Base-by-base conservation (phyloP, 345 rosid genomes). In the Mercurialis annua region DNA sequence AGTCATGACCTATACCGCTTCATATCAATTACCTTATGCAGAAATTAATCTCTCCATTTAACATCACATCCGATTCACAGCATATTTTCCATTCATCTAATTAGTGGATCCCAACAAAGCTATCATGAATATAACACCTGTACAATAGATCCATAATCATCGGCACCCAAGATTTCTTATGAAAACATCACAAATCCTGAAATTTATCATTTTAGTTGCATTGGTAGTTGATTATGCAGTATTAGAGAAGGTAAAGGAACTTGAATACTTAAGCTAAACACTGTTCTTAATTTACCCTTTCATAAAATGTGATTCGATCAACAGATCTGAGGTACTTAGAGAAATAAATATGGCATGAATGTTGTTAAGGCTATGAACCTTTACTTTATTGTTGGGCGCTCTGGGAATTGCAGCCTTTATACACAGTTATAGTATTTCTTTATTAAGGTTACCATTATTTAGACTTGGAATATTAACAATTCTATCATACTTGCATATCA, bases 381-480 rank as follows among this genome's bases (percentile, higher is more conserved):
- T 43, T 18, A 16, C 20, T 7, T 30, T 6, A 58, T 31, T 46
- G 55, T n/a, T 46, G 40, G 30, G 30, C 29, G 20, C 23, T 14
- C 27, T 8, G 10, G 11, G 11, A 4, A 40, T 40, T 40, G 44
- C 44, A 36, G 10, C 29, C 7, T 26, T 60, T 69, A 26, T 50
- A 29, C 9, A 18, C 5, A 42, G 42, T 12, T 17, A 18, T 46
- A 34, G 43, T 10, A 43, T 26, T 27, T 31, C 18, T 12, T 46
- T 51, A 31, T 47, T 18, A 49, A 15, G 54, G 72, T 43, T 69
- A n/a, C 34, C 52, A 38, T 15, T 30, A 52, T 24, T 70, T 62
- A 27, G 11, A 29, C 8, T 15, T 11, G 15, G 18, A 46, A 43
- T 68, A 58, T 16, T 29, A 44, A 44, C 30, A 27, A 42, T 43